These are phyloP conservation scores for Narthecium ossifragum DNA, from an alignment of 106 monocot genomes.

Conservation along the genomic window DNA sequence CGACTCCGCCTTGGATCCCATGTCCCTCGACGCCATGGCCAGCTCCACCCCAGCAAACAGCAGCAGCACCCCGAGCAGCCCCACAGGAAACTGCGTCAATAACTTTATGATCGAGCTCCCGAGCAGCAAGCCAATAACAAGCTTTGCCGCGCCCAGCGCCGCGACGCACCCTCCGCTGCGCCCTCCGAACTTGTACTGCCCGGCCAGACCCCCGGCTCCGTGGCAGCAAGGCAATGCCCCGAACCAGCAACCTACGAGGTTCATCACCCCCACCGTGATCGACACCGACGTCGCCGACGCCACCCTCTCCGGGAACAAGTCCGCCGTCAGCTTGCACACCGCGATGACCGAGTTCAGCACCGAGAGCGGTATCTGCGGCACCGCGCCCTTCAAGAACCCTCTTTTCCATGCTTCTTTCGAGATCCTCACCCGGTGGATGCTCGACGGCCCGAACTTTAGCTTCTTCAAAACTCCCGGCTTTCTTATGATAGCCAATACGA, in stretches of 20 bases:
- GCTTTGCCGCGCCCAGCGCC: slow-evolving; percentile 64
- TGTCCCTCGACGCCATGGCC: slow-evolving; percentile 94
- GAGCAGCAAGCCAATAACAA: slow-evolving; percentile 56
- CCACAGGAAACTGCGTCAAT: slow-evolving; percentile 66
- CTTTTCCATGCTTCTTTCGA: slow-evolving; percentile 57
- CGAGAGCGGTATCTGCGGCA: slow-evolving; percentile 83
- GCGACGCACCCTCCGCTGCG: slow-evolving; percentile 80
- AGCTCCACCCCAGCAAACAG: slow-evolving; percentile 90
- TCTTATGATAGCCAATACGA: slow-evolving; percentile 43
- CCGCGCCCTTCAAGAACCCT: slow-evolving; percentile 58
- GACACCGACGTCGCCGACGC: slow-evolving; percentile 65
- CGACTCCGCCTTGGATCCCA: slow-evolving; percentile 79
- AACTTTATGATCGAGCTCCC: slow-evolving; percentile 78
- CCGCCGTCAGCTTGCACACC: slow-evolving; percentile 79
- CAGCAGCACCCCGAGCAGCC: slow-evolving; percentile 81
- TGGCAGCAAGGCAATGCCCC: slow-evolving; percentile 96
- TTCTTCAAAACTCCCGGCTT: slow-evolving; percentile 35
- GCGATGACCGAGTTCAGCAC: slow-evolving; percentile 81
- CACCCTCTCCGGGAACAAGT: slow-evolving; percentile 70
- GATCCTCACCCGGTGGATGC: slow-evolving; percentile 27
- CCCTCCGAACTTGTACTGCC: slow-evolving; percentile 93
- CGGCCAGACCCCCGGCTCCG: slow-evolving; percentile 92
- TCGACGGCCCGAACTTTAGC: slow-evolving; percentile 51
- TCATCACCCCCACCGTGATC: slow-evolving; percentile 89
- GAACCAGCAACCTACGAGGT: slow-evolving; percentile 94